Evolutionary conservation across 2,329 filamentous ascomycete genomes (phyloP), one percentile per base, ranked within the genome.

Genomic region (Helotiales sp.): DNA sequence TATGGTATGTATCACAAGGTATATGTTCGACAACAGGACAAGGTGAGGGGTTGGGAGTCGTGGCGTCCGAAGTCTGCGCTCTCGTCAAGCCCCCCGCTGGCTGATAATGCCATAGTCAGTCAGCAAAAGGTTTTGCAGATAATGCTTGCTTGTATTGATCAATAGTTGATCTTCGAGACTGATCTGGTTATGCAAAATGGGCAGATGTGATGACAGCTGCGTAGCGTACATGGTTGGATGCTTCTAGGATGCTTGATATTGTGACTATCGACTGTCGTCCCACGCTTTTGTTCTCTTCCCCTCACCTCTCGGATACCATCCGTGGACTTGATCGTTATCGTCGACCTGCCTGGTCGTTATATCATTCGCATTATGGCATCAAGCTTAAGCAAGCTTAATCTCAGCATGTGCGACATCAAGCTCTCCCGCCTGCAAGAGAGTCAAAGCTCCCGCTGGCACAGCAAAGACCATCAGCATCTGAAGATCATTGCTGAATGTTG

Each of bases 361-460:
- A 25, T 25, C 27, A 15, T 44, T 44, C 10, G 25, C 34, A 30
- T 34, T 56, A 54, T 55, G 60, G 54, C n/a, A n/a, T n/a, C n/a
- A n/a, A n/a, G n/a, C n/a, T n/a, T n/a, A n/a, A n/a, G n/a, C 61
- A 60, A 63, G 59, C 55, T 55, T 65, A 38, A 59, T 44, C 15
- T 52, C 56, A 44, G 46, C 54, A 65, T 68, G 66, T 67, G 60
- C 62, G 63, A 67, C 67, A 67, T 67, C 59, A 48, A 53, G 52
- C 47, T 60, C 59, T 65, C 62, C 62, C 65, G 60, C 46, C 56
- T 64, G 61, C 62, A 64, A 46, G 55, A 59, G 31, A 29, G 58
- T 62, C 61, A 53, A 62, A 65, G 60, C 63, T 66, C 52, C 64
- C 63, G 59, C 59, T 55, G 58, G 62, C 61, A 59, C 63, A 65